These are phyloP conservation scores for Pachysandra terminalis DNA, from an alignment of 164 flowering plant genomes.

Conservation along the genomic window DNA sequence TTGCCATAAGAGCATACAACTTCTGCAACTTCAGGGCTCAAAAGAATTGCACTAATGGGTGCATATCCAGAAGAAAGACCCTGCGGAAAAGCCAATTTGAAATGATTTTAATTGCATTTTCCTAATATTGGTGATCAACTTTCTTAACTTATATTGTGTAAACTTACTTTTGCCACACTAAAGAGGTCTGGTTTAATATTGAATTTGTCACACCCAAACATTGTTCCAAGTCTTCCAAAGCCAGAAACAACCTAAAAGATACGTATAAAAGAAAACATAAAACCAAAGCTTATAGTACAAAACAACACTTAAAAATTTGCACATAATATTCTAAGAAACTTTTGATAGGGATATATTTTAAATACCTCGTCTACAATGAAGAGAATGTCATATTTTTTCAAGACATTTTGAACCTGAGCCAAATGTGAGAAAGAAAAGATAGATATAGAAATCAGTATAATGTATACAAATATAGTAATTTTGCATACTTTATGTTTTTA, in stretches of 20 bases:
- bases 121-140: not conserved
- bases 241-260: conserved; percentile 97
- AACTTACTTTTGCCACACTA: conserved; percentile 75
- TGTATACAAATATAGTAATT: no score
- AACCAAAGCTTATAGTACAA: not conserved
- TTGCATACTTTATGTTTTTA: no score
- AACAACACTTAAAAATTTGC: no score
- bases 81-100: conserved; percentile 30
- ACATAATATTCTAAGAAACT: no score
- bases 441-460: no score
- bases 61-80: conserved; percentile 90
- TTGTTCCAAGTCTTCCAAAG: no score
- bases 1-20: conserved; percentile 87
- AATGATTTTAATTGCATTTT: not conserved
- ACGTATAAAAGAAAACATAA: no score
- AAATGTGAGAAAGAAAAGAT: conserved; percentile 4
- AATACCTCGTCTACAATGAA: conserved; percentile 94
- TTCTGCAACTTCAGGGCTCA: conserved; percentile 86
- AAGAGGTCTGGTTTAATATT: conserved; percentile 94
- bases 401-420: conserved; percentile 74
- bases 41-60: conserved; percentile 96
- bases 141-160: conserved; percentile 1
- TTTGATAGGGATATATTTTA: no score
- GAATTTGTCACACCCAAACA: no score
- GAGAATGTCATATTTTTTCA: no score